Conservation (phyloP, 768 basidiomycete genomes). For the Nidularia sp. region DNA sequence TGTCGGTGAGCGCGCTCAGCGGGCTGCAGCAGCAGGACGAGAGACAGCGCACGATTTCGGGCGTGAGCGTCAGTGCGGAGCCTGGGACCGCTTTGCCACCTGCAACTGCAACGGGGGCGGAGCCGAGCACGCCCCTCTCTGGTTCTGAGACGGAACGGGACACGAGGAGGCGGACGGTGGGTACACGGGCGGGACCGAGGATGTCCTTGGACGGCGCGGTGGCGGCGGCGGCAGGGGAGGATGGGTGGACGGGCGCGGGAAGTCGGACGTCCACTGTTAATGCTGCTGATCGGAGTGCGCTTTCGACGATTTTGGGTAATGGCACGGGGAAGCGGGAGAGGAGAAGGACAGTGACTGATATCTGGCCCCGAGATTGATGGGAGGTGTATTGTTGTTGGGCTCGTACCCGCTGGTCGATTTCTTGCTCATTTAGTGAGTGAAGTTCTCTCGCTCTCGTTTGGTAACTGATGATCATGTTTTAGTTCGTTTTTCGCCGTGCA, state of each 20-base stretch:
- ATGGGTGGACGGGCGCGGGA: slow-evolving; percentile 14
- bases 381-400: slow-evolving; percentile 3
- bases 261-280: slow-evolving; percentile 13
- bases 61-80: slow-evolving; percentile 14
- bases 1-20: slow-evolving; percentile 46
- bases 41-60: slow-evolving; percentile 24
- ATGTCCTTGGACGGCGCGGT: slow-evolving; percentile 39
- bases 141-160: slow-evolving; percentile 49
- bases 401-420: slow-evolving; percentile 2
- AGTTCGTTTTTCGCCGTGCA: not conserved
- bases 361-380: slow-evolving; percentile 28
- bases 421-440: not conserved
- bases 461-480: not conserved
- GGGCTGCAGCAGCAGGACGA: slow-evolving; percentile 53
- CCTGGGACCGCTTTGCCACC: slow-evolving; percentile 13
- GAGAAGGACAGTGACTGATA: slow-evolving; percentile 41
- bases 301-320: slow-evolving; percentile 19
- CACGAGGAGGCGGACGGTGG: slow-evolving; percentile 31
- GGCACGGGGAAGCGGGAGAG: slow-evolving; percentile 25
- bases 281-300: slow-evolving; percentile 39
- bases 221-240: slow-evolving; percentile 10
- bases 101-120: slow-evolving; percentile 11
- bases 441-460: not conserved
- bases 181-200: slow-evolving; percentile 30
- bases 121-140: slow-evolving; percentile 18